Evolutionary conservation across 106 monocot species (phyloP).

Genomic region (Dendrobium chrysotoxum): DNA sequence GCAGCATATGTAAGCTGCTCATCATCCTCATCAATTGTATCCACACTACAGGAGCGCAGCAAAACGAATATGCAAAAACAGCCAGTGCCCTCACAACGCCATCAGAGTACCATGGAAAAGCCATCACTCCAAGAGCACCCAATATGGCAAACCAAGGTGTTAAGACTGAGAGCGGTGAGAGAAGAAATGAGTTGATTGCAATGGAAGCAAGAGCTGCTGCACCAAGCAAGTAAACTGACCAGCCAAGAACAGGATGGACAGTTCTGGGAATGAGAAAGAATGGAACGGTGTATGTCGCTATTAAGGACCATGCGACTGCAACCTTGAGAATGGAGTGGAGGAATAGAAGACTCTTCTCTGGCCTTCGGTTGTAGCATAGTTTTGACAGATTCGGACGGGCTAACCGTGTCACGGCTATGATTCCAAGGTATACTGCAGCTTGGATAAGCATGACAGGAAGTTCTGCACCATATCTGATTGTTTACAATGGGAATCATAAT

Average conservation of each 20-base stretch:
- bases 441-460: constrained; percentile 58
- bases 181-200: constrained; percentile 49
- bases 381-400: constrained; percentile 61
- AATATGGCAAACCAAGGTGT: constrained; percentile 52
- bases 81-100: constrained; percentile 63
- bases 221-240: constrained; percentile 73
- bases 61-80: constrained; percentile 51
- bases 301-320: constrained; percentile 51
- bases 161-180: constrained; percentile 48
- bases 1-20: constrained; percentile 38
- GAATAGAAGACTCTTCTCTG: constrained; percentile 51
- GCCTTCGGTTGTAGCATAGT: constrained; percentile 56
- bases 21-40: constrained; percentile 38
- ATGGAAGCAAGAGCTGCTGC: constrained; percentile 36
- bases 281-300: constrained; percentile 57
- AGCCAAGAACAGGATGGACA: constrained; percentile 77
- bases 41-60: constrained; percentile 61
- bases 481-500: neutral
- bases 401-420: constrained; percentile 43
- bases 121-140: constrained; percentile 61
- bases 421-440: constrained; percentile 48
- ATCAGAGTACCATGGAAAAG: constrained; percentile 72
- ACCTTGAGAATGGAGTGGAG: constrained; percentile 41
- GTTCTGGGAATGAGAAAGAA: constrained; percentile 87
- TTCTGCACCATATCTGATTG: constrained; percentile 58